Evolutionary conservation across 2,329 filamentous ascomycete genomes (phyloP), one percentile per base, ranked within the genome.

Genomic region (Hirsutella minnesotensis): DNA sequence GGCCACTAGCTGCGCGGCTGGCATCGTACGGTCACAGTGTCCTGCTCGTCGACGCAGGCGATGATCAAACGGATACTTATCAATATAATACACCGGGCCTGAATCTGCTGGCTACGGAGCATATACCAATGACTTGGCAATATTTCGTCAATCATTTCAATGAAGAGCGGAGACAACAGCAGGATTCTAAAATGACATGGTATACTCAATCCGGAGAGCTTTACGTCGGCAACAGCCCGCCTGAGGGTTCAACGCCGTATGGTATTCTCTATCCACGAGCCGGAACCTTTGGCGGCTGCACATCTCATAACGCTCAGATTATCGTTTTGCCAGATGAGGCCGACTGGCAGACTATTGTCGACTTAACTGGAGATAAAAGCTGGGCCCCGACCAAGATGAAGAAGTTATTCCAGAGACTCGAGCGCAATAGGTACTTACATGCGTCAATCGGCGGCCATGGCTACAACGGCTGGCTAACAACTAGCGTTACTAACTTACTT

Each of bases 11-110:
- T 12, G 70, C 72, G 20, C 68, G 75, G 35, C 68, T 81, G 22
- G 77, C 77, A n/a, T 61, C 73, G 40, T 70, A 73, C 29, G 77
- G 77, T 34, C 68, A 74, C 59, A 73, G 68, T 49, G 73, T 74
- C 2, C 69, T 81, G n/a, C 67, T 81, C 3, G 66, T 80, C 27
- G 75, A 79, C 50, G 75, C 75, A 20, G 75, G 75, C 40, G 73
- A 75, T 46, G 76, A 81, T 50, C 68, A 76, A 27, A 27, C 24
- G 24, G 24, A 7, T 7, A 46, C 70, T 67, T 16, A 62, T 31
- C 34, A 57, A 58, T 30, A 22, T 63, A 68, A 21, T 68, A 74
- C 44, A 72, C 79, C 53, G 68, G 31, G 5, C 15, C 5, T 16
- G 5, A 33, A 15, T n/a, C 5, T 16, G 15, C 31, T 9, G 12